These are phyloP conservation scores for Nakazawaea ambrosiae DNA, from an alignment of 805 yeast genomes.

Conservation along the genomic window DNA sequence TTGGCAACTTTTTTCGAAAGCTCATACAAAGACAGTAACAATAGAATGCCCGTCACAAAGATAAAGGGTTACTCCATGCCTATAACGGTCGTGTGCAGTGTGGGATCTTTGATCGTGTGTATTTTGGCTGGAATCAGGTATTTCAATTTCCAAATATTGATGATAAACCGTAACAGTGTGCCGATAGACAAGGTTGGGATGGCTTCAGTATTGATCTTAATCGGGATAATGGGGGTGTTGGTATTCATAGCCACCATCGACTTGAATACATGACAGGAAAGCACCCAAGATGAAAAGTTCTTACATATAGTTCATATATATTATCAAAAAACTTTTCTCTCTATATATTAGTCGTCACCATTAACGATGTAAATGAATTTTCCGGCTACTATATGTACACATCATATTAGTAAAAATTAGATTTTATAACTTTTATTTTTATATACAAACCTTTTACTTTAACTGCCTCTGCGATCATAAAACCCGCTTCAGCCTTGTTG, in stretches of 20 bases:
- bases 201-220: slow-evolving; percentile 14
- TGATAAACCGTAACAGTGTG: slow-evolving; percentile 11
- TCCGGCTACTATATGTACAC: too few relatives aligned
- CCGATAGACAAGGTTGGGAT: slow-evolving; percentile 9
- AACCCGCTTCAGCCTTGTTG: too few relatives aligned
- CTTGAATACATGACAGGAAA: not conserved
- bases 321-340: not conserved
- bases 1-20: slow-evolving; percentile 20
- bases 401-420: too few relatives aligned
- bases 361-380: too few relatives aligned
- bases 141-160: slow-evolving; percentile 31
- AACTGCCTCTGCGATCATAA: too few relatives aligned
- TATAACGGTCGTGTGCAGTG: too few relatives aligned
- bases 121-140: slow-evolving; percentile 30
- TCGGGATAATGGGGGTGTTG: not conserved
- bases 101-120: slow-evolving; percentile 20
- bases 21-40: too few relatives aligned
- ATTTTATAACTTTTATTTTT: too few relatives aligned
- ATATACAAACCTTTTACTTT: too few relatives aligned
- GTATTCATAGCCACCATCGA: slow-evolving; percentile 2
- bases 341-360: not conserved
- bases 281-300: not conserved
- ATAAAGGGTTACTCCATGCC: too few relatives aligned
- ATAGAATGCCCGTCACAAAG: too few relatives aligned
- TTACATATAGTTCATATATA: not conserved